phyloP scores from a whole-genome alignment of 148 eudicot species.

The Selenicereus undatus region DNA sequence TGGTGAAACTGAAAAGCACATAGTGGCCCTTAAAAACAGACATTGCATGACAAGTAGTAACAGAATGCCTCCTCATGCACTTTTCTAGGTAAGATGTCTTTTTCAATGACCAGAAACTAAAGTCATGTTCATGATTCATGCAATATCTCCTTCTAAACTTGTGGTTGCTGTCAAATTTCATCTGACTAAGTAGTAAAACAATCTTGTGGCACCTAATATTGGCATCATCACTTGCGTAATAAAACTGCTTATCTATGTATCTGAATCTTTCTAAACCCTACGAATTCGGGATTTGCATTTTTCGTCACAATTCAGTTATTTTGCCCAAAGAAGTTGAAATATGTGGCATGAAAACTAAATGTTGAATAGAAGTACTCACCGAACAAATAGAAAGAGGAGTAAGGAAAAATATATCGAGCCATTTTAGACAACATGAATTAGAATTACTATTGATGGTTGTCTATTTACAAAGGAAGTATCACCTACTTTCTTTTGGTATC shows the following conservation, averaged over 20 bases:
- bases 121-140: not conserved
- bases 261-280: too few species aligned
- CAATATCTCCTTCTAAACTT: too few species aligned
- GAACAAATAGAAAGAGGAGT: not conserved
- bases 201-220: too few species aligned
- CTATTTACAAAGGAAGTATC: constrained; percentile 19
- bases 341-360: too few species aligned
- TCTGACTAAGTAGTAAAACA: too few species aligned
- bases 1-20: not conserved
- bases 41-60: not conserved
- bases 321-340: too few species aligned
- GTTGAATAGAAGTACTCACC: not conserved
- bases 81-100: not conserved
- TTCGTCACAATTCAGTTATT: too few species aligned
- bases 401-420: not conserved
- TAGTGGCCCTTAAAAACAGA: not conserved
- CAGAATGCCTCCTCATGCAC: not conserved
- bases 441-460: constrained; percentile 16
- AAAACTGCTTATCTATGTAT: too few species aligned
- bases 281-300: too few species aligned
- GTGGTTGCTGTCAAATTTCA: not conserved
- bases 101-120: not conserved
- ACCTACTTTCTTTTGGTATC: not conserved
- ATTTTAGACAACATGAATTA: not conserved
- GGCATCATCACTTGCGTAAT: too few species aligned